Conservation (phyloP, 1,139 yeast genomes). For the Wickerhamomyces sp. region DNA sequence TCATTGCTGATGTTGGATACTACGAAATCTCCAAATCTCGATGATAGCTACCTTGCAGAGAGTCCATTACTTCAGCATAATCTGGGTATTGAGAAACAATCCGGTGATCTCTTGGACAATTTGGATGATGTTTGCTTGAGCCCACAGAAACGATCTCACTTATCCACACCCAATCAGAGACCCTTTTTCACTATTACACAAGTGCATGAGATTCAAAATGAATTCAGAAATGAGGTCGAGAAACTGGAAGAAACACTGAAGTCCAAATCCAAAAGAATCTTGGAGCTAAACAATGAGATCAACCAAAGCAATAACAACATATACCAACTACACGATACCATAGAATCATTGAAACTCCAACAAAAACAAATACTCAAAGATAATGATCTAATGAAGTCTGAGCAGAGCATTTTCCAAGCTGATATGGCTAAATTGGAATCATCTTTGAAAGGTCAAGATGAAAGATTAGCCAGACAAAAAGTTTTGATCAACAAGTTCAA, state of each 20-base stretch:
- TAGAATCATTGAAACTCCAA: slow-evolving; percentile 22
- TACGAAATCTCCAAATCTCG: slow-evolving; percentile 21
- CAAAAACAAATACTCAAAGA: slow-evolving; percentile 22
- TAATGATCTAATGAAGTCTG: slow-evolving; percentile 24
- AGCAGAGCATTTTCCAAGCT: slow-evolving; percentile 22
- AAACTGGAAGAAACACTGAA: slow-evolving; percentile 48
- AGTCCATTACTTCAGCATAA: slow-evolving; percentile 20
- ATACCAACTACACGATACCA: slow-evolving; percentile 21
- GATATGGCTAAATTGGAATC: slow-evolving; percentile 25
- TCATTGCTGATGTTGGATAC: slow-evolving; percentile 21
- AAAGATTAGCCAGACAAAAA: slow-evolving; percentile 15
- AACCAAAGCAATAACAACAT: slow-evolving; percentile 19
- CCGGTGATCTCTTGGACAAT: slow-evolving; percentile 3
- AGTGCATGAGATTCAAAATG: slow-evolving; percentile 50
- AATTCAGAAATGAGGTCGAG: slow-evolving; percentile 50
- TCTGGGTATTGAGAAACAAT: slow-evolving; percentile 1
- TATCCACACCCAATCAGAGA: slow-evolving; percentile 19
- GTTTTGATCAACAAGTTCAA: slow-evolving; percentile 23
- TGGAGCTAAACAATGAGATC: slow-evolving; percentile 25
- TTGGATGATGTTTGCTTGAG: slow-evolving; percentile 10
- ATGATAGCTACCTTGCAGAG: slow-evolving; percentile 16
- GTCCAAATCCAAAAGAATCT: slow-evolving; percentile 38
- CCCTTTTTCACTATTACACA: slow-evolving; percentile 28
- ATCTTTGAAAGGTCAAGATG: slow-evolving; percentile 25
- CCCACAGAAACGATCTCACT: slow-evolving; percentile 8